Base-by-base conservation (phyloP, 257 asterid genomes). In the Nicotiana knightiana region DNA sequence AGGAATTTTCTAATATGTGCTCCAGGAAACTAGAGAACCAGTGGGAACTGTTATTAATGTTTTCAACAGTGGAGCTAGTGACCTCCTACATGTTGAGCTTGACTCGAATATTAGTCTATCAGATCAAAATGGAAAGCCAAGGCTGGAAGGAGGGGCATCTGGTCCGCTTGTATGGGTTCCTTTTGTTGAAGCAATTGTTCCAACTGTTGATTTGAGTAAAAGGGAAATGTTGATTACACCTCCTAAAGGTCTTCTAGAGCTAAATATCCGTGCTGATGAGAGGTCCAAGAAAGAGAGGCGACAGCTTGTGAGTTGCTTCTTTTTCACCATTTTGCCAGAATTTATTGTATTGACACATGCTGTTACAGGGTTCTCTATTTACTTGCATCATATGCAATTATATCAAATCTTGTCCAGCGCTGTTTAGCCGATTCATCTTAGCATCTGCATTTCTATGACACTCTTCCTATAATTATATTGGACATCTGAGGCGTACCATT, bases 281-380 rank as follows among this genome's bases (percentile, higher is more conserved):
- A 94, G 88, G 87, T 87, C 97, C 90, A 96, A 96, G 93, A 96
- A 94, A 92, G 98, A 96, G 89, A 96, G 99, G 85, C 98, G 97
- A 11, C 96, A 92, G 88, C 90, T 92, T 89, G 99, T 96, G 90
- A 96, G 99, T 48, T 37, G 33, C 4, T 81, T 81, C 32, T 30
- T 46, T 81, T 62, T 48, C 32, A 48, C 46, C 17, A 46, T 64
- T 80, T 48, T 48, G 65, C 77, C 24, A 1, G 67, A 51, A 68
- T 81, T 81, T 66, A 32, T 15, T 39, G 26, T 51, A 75, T 75
- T 16, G 63, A 24, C 80, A 75, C 80, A 26, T 1, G 63, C 28
- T 75, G 12, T 51, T 4, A 58, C 62, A 2, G 63, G 53, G 43
- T 51, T 61, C 26, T 48, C 5, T 43, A 43, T 43, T 39, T 43